Conservation (phyloP, 306 rosid genomes). For the Trifolium fragiferum region DNA sequence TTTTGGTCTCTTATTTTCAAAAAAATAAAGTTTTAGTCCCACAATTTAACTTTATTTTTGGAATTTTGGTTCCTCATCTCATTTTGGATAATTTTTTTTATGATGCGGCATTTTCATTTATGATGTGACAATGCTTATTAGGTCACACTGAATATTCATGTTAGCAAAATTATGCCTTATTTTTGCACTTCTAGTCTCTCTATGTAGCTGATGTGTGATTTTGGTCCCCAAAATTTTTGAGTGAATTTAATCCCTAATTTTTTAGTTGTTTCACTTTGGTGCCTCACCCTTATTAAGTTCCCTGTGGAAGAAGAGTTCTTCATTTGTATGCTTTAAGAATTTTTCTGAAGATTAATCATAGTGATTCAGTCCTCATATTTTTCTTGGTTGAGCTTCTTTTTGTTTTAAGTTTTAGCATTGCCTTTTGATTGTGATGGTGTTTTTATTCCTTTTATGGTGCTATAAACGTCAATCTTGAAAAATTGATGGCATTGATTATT, state of each 20-base stretch:
- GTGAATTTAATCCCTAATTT: not conserved
- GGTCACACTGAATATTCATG: no score
- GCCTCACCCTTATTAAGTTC: not conserved
- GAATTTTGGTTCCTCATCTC: no score
- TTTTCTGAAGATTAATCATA: not conserved
- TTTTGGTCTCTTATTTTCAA: no score
- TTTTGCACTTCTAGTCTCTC: not conserved
- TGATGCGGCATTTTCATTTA: no score
- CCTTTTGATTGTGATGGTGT: not conserved
- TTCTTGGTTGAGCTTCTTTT: conserved; percentile 7
- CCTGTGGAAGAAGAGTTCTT: not conserved
- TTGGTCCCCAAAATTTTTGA: not conserved
- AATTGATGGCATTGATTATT: not conserved
- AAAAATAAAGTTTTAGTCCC: no score
- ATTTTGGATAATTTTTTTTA: no score
- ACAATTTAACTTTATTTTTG: no score
- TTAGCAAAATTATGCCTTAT: no score
- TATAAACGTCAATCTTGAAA: conserved; percentile 11
- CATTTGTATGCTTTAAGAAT: not conserved
- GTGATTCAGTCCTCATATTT: not conserved
- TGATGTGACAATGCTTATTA: no score
- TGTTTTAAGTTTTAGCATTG: not conserved
- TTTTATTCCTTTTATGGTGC: conserved; percentile 6
- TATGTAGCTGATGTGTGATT: not conserved
- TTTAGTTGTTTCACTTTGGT: not conserved